Evolutionary conservation across 2,329 filamentous ascomycete genomes (phyloP).

Genomic region (Mycosphaerella sp.): DNA sequence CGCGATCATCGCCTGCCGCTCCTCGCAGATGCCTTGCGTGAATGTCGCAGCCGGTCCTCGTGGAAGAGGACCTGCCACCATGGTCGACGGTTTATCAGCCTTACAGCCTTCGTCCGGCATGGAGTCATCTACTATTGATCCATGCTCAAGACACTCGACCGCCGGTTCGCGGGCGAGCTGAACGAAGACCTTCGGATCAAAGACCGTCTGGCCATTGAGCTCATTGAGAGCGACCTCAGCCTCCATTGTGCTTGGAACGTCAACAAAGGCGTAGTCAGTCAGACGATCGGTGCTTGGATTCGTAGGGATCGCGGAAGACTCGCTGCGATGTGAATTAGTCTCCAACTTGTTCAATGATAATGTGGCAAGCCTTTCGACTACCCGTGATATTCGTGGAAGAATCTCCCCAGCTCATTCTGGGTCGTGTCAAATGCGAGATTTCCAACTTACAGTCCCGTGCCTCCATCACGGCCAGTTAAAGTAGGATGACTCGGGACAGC

Average conservation of each 20-base stretch:
- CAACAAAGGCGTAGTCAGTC: not conserved
- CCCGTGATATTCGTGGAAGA: too few species aligned
- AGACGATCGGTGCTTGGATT: too few species aligned
- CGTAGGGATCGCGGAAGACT: too few species aligned
- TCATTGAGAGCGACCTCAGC: not conserved
- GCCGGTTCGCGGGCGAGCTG: not conserved
- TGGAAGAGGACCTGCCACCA: not conserved
- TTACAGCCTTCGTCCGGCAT: not conserved
- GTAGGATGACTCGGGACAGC: too few species aligned
- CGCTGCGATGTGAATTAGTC: too few species aligned
- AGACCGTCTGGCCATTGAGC: not conserved
- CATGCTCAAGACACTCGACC: too few species aligned
- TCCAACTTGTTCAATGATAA: not conserved
- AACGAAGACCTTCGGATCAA: not conserved
- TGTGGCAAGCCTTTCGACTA: too few species aligned
- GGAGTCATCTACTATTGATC: not conserved
- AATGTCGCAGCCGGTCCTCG: not conserved
- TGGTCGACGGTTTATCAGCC: not conserved
- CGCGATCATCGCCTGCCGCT: constrained; percentile 10
- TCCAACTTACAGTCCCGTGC: too few species aligned
- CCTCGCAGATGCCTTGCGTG: constrained; percentile 3
- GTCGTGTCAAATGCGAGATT: too few species aligned
- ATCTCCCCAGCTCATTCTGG: too few species aligned
- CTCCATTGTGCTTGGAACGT: not conserved
- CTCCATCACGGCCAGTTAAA: too few species aligned